phyloP scores from a whole-genome alignment of 306 rosid genomes.

The Vachellia pachyceras region DNA sequence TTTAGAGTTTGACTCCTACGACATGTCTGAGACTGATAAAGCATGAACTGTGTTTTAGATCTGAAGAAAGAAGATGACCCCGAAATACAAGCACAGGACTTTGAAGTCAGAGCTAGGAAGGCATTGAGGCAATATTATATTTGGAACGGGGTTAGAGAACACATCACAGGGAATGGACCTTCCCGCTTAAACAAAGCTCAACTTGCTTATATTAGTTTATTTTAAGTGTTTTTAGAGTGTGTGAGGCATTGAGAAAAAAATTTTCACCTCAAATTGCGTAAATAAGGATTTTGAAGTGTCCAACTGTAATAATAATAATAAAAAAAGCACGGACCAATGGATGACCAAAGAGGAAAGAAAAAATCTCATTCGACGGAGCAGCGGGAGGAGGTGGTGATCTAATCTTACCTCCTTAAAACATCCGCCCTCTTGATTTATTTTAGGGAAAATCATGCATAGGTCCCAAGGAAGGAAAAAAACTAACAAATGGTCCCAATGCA shows the following conservation, averaged over 20 bases:
- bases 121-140: conserved; percentile 9
- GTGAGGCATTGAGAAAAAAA: too few relatives aligned
- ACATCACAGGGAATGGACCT: conserved; percentile 23
- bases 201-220: too few relatives aligned
- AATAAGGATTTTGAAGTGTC: too few relatives aligned
- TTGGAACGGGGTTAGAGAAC: background rate
- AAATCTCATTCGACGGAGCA: background rate
- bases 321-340: background rate
- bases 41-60: conserved; percentile 44
- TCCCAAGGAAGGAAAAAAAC: too few relatives aligned
- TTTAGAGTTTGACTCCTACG: conserved; percentile 20
- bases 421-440: background rate
- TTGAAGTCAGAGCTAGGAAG: conserved; percentile 28
- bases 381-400: background rate
- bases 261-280: too few relatives aligned
- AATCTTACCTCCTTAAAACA: background rate
- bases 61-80: conserved; percentile 28
- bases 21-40: conserved; percentile 21
- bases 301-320: too few relatives aligned
- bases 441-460: too few relatives aligned
- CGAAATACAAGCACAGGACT: conserved; percentile 14
- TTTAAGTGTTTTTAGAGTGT: too few relatives aligned
- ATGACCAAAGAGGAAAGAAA: background rate
- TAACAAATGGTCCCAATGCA: too few relatives aligned
- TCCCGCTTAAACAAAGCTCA: conserved; percentile 1